Evolutionary conservation across 2,329 filamentous ascomycete species (phyloP).

Genomic region (Paraphoma sp.): DNA sequence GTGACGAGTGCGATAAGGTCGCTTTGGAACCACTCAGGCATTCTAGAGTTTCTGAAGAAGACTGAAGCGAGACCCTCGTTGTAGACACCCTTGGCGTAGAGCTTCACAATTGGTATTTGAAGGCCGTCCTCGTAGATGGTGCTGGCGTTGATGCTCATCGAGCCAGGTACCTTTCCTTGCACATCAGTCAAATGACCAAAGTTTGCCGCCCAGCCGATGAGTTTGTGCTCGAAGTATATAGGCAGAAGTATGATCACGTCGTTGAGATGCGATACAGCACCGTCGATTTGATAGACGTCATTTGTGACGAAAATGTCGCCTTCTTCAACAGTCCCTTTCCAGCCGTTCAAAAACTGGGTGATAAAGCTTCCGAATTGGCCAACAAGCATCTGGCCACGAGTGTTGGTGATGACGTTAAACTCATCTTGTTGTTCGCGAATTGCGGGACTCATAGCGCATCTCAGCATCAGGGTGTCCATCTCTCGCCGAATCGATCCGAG

Average conservation of each 20-base stretch:
- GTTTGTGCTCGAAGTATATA: constrained; percentile 53
- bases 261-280: constrained; percentile 59
- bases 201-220: constrained; percentile 59
- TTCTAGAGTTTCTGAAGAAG: constrained; percentile 57
- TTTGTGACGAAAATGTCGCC: constrained; percentile 61
- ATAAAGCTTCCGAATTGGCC: constrained; percentile 61
- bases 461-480: constrained; percentile 61
- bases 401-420: constrained; percentile 61
- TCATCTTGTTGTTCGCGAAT: constrained; percentile 61
- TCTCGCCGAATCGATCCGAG: constrained; percentile 57
- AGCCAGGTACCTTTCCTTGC: constrained; percentile 57
- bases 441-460: constrained; percentile 59
- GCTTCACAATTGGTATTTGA: constrained; percentile 58
- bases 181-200: constrained; percentile 58
- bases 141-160: constrained; percentile 57
- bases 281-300: constrained; percentile 57
- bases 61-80: constrained; percentile 55
- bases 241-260: constrained; percentile 59
- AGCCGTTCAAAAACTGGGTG: constrained; percentile 54
- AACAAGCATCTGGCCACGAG: constrained; percentile 58
- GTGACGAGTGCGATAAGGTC: constrained; percentile 57
- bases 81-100: constrained; percentile 53
- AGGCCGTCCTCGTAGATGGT: constrained; percentile 59
- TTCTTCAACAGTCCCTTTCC: constrained; percentile 57
- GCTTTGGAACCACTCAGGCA: constrained; percentile 57